Conservation (phyloP, 75 land plant species). For the Sequoiadendron giganteum region DNA sequence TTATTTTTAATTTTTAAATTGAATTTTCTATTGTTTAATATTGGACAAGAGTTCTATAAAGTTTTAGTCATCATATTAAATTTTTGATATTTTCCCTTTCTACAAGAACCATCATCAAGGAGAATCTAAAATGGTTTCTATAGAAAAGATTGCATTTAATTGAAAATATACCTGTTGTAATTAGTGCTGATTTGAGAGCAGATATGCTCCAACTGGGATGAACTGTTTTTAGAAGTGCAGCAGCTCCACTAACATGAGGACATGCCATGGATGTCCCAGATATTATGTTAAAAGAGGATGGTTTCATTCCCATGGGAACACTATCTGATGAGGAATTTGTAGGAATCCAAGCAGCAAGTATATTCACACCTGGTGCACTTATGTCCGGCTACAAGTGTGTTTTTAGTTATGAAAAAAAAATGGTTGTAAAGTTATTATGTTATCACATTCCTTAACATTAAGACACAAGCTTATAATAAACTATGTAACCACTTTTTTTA, state of each 20-base stretch:
- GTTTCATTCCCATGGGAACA: slow-evolving; percentile 8
- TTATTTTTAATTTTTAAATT: no score
- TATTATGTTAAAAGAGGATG: slow-evolving; percentile 44
- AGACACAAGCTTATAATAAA: no score
- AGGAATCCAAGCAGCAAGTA: slow-evolving; percentile 42
- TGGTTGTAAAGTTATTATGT: no score
- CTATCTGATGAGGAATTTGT: neutral
- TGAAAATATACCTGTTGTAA: slow-evolving; percentile 57
- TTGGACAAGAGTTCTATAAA: neutral
- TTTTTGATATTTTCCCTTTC: no score
- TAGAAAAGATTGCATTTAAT: no score
- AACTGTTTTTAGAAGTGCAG: slow-evolving; percentile 50
- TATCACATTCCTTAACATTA: no score
- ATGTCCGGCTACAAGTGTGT: slow-evolving; percentile 57
- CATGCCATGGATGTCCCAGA: slow-evolving; percentile 88
- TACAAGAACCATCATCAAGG: no score
- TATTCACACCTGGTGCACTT: slow-evolving; percentile 58
- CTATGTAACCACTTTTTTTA: no score
- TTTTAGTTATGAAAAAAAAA: neutral
- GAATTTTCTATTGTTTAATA: neutral
- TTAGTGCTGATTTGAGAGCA: slow-evolving; percentile 66
- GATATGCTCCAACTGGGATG: slow-evolving; percentile 67
- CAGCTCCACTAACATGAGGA: slow-evolving; percentile 70
- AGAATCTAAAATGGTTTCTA: no score
- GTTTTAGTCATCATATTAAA: neutral